phyloP scores from a whole-genome alignment of 2,329 filamentous ascomycete species.

The Pyrenophora teres region DNA sequence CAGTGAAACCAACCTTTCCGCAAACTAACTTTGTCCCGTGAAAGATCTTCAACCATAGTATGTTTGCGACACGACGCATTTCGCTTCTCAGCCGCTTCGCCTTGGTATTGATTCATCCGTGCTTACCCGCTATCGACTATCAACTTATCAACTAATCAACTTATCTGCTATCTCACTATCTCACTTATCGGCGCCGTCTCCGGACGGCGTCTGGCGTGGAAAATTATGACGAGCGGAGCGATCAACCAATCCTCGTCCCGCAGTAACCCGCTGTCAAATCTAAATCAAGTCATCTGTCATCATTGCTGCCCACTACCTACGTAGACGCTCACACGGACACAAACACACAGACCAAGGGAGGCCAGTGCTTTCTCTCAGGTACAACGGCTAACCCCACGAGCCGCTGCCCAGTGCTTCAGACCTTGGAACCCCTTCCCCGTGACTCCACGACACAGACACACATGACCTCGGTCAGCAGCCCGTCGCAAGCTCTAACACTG shows the following conservation, averaged over 20 bases:
- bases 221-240: constrained; percentile 1
- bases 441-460: too few species aligned
- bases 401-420: neutral
- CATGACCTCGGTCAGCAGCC: neutral
- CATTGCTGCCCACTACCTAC: neutral
- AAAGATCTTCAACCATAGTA: neutral
- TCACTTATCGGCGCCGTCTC: neutral
- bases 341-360: neutral
- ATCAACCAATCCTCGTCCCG: neutral
- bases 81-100: neutral
- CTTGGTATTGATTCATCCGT: too few species aligned
- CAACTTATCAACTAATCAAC: neutral
- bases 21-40: neutral
- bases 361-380: neutral
- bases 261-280: neutral
- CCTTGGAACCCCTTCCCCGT: too few species aligned
- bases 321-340: neutral
- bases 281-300: too few species aligned
- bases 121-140: neutral
- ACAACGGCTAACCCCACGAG: neutral
- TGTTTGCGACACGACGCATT: constrained; percentile 3
- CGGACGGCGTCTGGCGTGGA: neutral
- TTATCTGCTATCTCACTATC: neutral
- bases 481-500: too few species aligned
- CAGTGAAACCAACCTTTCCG: constrained; percentile 6